Evolutionary conservation across 345 rosid genomes (phyloP), one percentile per base, ranked within the genome.

Genomic region (Populus deltoides): DNA sequence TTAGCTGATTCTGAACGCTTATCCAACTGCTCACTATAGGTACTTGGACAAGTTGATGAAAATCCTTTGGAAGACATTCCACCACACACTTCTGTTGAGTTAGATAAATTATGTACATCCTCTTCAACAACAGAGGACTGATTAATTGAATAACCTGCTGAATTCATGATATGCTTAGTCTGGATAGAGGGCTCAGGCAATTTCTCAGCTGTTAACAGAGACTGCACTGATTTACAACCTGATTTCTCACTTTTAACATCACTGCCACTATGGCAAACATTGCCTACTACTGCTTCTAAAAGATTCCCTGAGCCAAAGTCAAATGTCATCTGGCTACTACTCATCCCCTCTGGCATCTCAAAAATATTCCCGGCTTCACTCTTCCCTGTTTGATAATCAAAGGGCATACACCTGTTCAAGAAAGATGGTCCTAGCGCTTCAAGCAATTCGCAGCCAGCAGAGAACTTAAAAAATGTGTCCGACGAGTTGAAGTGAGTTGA

Each of bases 251-350:
- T 84, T 83, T 85, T 87, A 25, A 81, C 81, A 65, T 82, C 89
- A 83, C 78, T 85, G 68, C 85, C 83, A 77, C 86, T 83, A 31
- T 87, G 81, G 85, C 90, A 90, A 82, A 84, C 87, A 59, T 83
- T 92, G 77, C 95, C 94, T 67, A 94, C 94, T 69, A 94, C 89
- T 59, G 98, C 98, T 81, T 94, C 97, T 69, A 94, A 85, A 78
- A 94, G 98, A 88, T 89, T 93, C 85, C 90, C 97, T 39, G 90
- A 78, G 74, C 85, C 85, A 35, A 89, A 79, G 72, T 86, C 97
- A 85, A 82, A 78, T 7, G 87, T 86, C 73, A 88, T 85, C 71
- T 86, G 90, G 85, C 92, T 90, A 62, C 86, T 83, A 78, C 87
- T 89, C 79, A 83, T 86, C 62, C 78, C 89, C 78, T 88, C 91